These are phyloP conservation scores for Bothriochloa decipiens DNA, from an alignment of 176 grass and related monocot species.

Conservation along the genomic window DNA sequence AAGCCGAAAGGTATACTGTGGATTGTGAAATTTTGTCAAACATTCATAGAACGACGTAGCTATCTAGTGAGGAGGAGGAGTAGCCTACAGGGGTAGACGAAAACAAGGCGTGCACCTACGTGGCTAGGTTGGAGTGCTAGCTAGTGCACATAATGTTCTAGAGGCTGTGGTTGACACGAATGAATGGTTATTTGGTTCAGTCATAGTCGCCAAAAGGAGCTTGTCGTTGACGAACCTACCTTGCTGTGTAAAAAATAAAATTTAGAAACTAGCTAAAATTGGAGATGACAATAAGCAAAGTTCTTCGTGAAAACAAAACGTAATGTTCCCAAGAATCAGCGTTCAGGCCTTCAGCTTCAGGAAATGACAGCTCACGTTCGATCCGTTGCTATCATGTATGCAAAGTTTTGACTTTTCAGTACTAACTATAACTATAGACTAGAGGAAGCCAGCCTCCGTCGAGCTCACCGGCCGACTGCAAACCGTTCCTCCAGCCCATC, in stretches of 20 bases:
- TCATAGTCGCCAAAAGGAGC: background rate
- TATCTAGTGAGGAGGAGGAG: too few relatives aligned
- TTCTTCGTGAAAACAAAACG: background rate
- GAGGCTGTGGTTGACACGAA: background rate
- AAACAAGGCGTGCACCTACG: too few relatives aligned
- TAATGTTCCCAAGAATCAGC: background rate
- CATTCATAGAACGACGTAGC: background rate
- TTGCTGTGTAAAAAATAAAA: background rate
- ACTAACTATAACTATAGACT: too few relatives aligned
- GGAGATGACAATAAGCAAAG: background rate
- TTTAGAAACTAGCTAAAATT: background rate
- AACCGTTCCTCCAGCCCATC: background rate
- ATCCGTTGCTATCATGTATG: too few relatives aligned
- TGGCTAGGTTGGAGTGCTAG: background rate
- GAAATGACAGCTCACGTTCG: background rate
- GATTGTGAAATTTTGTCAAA: background rate
- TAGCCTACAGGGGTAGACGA: too few relatives aligned
- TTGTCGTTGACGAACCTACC: background rate
- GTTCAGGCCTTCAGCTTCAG: background rate
- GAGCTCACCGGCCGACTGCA: background rate
- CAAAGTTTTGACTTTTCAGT: too few relatives aligned
- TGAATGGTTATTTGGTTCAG: background rate
- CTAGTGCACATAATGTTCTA: background rate
- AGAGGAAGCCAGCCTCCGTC: too few relatives aligned
- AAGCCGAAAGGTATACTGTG: background rate